These are phyloP conservation scores for Aspergillus pseudonomiae DNA, from an alignment of 2,329 filamentous ascomycete genomes.

Conservation along the genomic window DNA sequence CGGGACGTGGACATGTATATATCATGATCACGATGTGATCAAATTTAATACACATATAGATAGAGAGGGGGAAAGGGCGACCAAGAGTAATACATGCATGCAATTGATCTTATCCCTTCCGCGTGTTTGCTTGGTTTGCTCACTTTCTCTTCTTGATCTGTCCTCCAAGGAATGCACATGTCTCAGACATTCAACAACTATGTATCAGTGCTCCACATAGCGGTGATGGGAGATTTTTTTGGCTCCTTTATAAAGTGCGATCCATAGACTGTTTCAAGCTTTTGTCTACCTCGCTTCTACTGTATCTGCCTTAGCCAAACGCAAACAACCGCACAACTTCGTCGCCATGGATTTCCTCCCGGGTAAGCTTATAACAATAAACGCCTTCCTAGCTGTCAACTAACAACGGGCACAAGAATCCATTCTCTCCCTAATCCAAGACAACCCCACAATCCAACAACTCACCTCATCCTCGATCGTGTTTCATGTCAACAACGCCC, in stretches of 20 bases:
- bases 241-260: background rate
- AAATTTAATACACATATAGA: slow-evolving; percentile 6
- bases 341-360: slow-evolving; percentile 21
- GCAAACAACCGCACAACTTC: background rate
- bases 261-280: background rate
- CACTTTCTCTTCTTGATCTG: background rate
- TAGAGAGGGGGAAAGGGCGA: background rate
- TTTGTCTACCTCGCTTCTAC: background rate
- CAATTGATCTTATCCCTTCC: background rate
- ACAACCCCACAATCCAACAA: slow-evolving; percentile 21
- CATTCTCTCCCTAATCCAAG: slow-evolving; percentile 17
- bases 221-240: background rate
- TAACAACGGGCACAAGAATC: slow-evolving; percentile 13
- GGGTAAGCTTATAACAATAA: slow-evolving; percentile 10
- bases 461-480: slow-evolving; percentile 18
- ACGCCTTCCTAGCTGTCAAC: background rate
- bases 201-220: background rate
- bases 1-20: slow-evolving; percentile 15
- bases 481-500: slow-evolving; percentile 17
- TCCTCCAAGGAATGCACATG: background rate
- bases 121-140: slow-evolving; percentile 4
- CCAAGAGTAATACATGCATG: background rate
- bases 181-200: background rate
- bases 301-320: background rate
- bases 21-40: slow-evolving; percentile 12